Base-by-base conservation (phyloP, 495 filamentous ascomycete genomes). In the Evansstolkia leycettana region DNA sequence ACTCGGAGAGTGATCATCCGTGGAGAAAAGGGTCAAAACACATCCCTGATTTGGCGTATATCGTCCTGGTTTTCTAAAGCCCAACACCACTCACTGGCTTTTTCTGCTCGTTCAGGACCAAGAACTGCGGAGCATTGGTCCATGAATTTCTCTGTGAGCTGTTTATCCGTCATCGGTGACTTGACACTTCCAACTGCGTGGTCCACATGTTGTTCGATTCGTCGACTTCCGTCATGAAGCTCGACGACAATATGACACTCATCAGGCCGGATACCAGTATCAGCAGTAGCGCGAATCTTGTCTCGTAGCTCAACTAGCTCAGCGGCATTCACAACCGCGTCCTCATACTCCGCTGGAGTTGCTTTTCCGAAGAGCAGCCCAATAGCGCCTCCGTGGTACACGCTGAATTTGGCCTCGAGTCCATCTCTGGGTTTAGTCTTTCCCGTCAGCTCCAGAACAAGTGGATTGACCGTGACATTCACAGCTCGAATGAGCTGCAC, bases 321-420 rank as follows among this genome's bases (percentile, higher is more conserved):
- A 9, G 38, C 26, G 38, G 65, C 54, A 14, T 30, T 44, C 5
- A 69, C 67, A 4, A 69, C 59, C 1, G 40, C 37, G 41, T 73
- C 62, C 17, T 61, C 60, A 40, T 69, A 73, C 44, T 71, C 51
- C 5, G 52, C 51, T 9, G 68, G 70, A 1, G 64, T 65, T 16
- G 57, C 68, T 38, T 66, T 65, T 0, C 69, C 68, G 36, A 62
- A 69, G 10, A 73, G 42, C 12, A 73, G 32, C 8, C 62, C 69
- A 7, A 70, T 52, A 0, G 64, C 67, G 12, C 46, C 65, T 11
- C 68, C 65, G 39, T 73, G 67, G 37, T 60, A 73, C 12, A 70
- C 64, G 31, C 64, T 69, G 35, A 75, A 75, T 29, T 75, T 73
- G 3, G 53, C 65, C 41, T 68, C 65, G 7, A 75, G 41, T 2